Evolutionary conservation across 495 filamentous ascomycete species (phyloP).

Genomic region (Tuber umbilicatum): DNA sequence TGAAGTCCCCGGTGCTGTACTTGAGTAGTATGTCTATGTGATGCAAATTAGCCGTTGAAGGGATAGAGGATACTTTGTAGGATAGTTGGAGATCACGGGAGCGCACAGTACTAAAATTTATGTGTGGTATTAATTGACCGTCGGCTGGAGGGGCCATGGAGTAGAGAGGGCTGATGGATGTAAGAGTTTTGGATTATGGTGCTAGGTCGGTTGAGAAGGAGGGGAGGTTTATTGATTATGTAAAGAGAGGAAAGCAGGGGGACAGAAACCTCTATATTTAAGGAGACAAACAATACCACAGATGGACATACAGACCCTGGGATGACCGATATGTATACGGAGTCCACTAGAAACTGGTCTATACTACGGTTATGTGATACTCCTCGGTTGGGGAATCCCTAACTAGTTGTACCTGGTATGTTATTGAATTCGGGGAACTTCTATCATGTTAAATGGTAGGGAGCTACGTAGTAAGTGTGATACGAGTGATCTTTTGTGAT

Average conservation of each 20-base stretch:
- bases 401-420: background rate
- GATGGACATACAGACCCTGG: background rate
- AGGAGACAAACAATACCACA: background rate
- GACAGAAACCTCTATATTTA: too few relatives aligned
- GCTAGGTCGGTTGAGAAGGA: background rate
- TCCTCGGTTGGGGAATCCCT: background rate
- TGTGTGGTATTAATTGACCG: background rate
- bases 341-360: background rate
- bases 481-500: background rate
- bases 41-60: background rate
- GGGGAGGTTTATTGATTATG: background rate
- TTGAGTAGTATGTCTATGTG: background rate
- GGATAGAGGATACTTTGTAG: background rate
- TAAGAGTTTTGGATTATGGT: background rate
- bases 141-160: background rate
- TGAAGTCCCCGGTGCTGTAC: background rate
- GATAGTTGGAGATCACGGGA: background rate
- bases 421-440: background rate
- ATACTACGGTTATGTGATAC: background rate
- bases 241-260: background rate
- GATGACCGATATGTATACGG: background rate
- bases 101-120: too few relatives aligned
- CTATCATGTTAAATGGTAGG: background rate
- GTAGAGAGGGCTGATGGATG: background rate
- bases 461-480: background rate